Conservation (phyloP, 768 basidiomycete species). For the Sutorius australiensis region DNA sequence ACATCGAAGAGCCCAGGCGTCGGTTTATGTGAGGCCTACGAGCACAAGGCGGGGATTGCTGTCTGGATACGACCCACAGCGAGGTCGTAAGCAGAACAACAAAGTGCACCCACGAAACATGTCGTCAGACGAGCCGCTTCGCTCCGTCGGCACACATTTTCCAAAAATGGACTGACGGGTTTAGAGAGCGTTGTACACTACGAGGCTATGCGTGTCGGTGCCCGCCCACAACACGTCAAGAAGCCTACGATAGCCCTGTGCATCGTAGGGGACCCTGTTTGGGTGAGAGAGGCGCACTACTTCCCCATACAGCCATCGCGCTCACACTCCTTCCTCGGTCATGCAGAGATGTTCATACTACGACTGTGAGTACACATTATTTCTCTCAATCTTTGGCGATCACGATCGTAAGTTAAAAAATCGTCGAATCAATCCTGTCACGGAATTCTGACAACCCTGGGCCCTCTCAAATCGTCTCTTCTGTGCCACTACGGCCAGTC, state of each 20-base stretch:
- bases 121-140: conserved; percentile 7
- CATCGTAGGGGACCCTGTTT: neutral
- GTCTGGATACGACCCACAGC: conserved; percentile 1
- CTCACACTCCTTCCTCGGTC: no score
- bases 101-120: conserved; percentile 21
- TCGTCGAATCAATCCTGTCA: no score
- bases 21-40: conserved; percentile 5
- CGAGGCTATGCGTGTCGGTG: conserved; percentile 3
- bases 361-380: no score
- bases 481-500: no score
- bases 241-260: neutral
- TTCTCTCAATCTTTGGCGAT: no score
- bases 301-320: no score
- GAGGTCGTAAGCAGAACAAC: neutral
- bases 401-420: no score
- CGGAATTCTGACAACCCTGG: no score
- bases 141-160: conserved; percentile 5
- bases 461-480: no score
- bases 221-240: neutral
- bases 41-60: conserved; percentile 1
- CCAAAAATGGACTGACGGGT: conserved; percentile 18
- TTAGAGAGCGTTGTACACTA: conserved; percentile 1
- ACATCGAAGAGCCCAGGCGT: neutral
- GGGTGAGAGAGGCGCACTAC: no score
- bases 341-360: no score